A percentile compares a stretch with the other conserved stretches of the same genome.
phyloP scores from a whole-genome alignment of 768 basidiomycete species.

The Ramaria rubella region DNA sequence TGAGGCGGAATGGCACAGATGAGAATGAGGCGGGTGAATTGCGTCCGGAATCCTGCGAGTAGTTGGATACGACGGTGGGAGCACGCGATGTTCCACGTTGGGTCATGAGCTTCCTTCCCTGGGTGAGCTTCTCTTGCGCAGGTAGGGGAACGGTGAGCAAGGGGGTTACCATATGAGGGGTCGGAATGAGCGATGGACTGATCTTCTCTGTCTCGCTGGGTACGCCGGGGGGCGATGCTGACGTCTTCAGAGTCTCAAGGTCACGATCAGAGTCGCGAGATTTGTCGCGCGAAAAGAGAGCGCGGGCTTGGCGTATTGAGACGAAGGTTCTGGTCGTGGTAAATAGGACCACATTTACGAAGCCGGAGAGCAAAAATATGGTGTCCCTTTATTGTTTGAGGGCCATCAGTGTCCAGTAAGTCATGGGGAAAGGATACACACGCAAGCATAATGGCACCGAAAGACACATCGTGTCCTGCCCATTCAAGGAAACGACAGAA shows the following conservation, averaged over 20 bases:
- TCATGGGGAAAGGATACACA: neutral
- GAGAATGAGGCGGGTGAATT: too few species aligned
- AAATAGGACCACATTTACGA: constrained; percentile 28
- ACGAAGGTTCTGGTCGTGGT: constrained; percentile 25
- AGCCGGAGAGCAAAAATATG: constrained; percentile 14
- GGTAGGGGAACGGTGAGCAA: neutral
- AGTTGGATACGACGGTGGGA: neutral
- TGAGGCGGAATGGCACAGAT: neutral
- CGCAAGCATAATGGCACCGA: constrained; percentile 1
- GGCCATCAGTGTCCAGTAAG: too few species aligned
- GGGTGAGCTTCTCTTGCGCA: neutral
- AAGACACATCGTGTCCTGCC: neutral
- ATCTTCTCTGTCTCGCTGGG: neutral
- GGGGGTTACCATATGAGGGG: neutral
- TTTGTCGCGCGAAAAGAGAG: constrained; percentile 12
- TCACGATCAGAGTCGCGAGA: neutral
- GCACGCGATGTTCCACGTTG: neutral
- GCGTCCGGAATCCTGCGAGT: neutral
- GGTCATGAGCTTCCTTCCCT: neutral
- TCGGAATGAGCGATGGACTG: neutral
- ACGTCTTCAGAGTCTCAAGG: neutral
- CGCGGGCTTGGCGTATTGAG: constrained; percentile 19
- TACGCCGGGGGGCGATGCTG: neutral
- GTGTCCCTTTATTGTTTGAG: too few species aligned
- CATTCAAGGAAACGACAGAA: neutral